Evolutionary conservation across 1,284 basidiomycete species (phyloP), one percentile per base, ranked within the genome.

Genomic region (Pholiota adiposa): DNA sequence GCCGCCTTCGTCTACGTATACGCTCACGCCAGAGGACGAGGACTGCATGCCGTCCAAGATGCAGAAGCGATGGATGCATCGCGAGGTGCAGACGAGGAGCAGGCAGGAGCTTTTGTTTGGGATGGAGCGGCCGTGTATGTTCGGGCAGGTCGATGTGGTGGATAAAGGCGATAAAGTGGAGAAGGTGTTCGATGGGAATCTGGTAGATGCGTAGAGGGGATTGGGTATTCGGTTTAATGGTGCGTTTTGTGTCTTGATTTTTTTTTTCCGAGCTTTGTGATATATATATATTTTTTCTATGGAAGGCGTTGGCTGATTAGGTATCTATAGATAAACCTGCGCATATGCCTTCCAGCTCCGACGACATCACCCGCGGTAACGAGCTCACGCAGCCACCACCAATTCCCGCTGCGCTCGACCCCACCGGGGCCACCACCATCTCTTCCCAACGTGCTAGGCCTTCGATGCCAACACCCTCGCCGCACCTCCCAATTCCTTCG

Each of bases 11-110:
- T 9, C 9, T 25, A 6, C 25, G 16, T n/a, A 19, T 25, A 18
- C 43, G 5, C 31, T 38, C 12, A 51, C 49, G 29, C 67, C 70
- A 4, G 36, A 43, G 51, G n/a, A n/a, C 25, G 66, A 86, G 63
- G 77, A 77, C 9, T 72, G 72, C 54, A 76, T 89, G 68, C 88
- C 87, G 3, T 87, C 87, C 5, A 85, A 84, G 70, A 81, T 90
- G 81, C 77, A 88, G 41, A 89, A 86, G 67, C 68, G 73, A 36
- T 86, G 76, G 75, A 76, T 75, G 40, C 72, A 73, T 27, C 59
- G 64, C 2, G 70, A 67, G 55, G 52, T 65, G 19, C 69, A 74
- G 51, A 65, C 65, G 50, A 53, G 70, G n/a, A n/a, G n/a, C n/a
- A 56, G 69, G 61, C 51, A 50, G 41, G 34, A 36, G 31, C 51